Evolutionary conservation across 106 monocot species (phyloP).

Genomic region (Allium cepa): DNA sequence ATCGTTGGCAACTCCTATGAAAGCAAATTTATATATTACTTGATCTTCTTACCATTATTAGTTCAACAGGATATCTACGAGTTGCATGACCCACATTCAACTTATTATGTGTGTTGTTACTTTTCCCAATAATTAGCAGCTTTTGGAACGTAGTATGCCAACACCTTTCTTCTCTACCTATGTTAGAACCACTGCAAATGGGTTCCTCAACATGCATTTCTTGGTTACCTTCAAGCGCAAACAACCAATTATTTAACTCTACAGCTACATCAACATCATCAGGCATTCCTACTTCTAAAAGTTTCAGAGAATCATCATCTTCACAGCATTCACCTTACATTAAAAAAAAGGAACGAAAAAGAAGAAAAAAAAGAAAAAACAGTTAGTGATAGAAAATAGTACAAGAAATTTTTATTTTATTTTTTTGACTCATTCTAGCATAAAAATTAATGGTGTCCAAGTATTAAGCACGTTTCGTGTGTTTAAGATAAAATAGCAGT

Average conservation of each 20-base stretch:
- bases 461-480: no score
- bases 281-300: constrained; percentile 71
- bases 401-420: no score
- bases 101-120: constrained; percentile 12
- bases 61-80: constrained; percentile 56
- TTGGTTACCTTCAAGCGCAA: constrained; percentile 90
- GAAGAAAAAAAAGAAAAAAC: background rate
- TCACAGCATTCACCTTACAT: constrained; percentile 32
- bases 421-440: no score
- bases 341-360: constrained; percentile 2
- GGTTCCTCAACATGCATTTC: constrained; percentile 35
- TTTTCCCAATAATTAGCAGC: constrained; percentile 66
- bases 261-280: constrained; percentile 87
- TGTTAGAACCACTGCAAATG: constrained; percentile 16
- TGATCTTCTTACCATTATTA: constrained; percentile 37
- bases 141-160: constrained; percentile 86
- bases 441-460: no score
- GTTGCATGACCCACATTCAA: constrained; percentile 1
- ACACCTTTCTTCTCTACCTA: constrained; percentile 71
- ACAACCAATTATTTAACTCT: constrained; percentile 86
- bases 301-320: constrained; percentile 27
- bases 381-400: no score
- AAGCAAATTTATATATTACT: background rate
- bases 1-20: background rate
- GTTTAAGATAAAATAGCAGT: no score